Base-by-base conservation (phyloP, 139 green algal genomes). In the Chlamydomonas eustigma region DNA sequence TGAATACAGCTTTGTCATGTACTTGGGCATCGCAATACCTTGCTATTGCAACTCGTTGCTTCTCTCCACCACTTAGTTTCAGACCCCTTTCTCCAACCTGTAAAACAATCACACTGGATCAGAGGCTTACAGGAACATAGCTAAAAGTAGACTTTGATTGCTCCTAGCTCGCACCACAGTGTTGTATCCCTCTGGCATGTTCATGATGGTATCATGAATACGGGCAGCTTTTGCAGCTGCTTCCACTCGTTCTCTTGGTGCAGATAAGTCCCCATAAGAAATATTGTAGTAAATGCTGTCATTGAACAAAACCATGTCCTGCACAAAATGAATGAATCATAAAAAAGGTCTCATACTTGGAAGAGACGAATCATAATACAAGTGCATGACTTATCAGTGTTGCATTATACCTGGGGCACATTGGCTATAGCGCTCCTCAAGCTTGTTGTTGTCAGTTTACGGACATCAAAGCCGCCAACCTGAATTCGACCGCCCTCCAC, bases 231-330 rank as follows among this genome's bases (percentile, higher is more conserved):
- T 76, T 0, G 87, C 88, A 2, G 84, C 88, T 0, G 39, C 78
- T 50, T 89, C 71, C 33, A 95, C 82, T 37, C 91, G 81, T 33
- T 76, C 37, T 51, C 79, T 71, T 44, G 8, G 4, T 4, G 79
- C 50, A 44, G 6, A 22, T 64, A 92, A 79, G 18, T 87, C 80
- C 18, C 92, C 93, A 68, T 96, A 97, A 38, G 83, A 66, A 68
- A 97, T 97, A 84, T 98, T 97, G 83, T 97, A 93, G 36, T 85
- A 87, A 37, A 98, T 94, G 39, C 85, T 95, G 71, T 98, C 94
- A 77, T 98, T 98, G 90, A 98, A 98, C 4, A 98, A 86, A 37
- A 97, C 89, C 83, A 96, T 88, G 85, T 97, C 93, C 83, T 97
- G 92, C 35, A 82, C 80, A n/a, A 87, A 78, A 25, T 79, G 64